phyloP scores from a whole-genome alignment of 2,329 filamentous ascomycete species.

The Sphaerulina populicola region DNA sequence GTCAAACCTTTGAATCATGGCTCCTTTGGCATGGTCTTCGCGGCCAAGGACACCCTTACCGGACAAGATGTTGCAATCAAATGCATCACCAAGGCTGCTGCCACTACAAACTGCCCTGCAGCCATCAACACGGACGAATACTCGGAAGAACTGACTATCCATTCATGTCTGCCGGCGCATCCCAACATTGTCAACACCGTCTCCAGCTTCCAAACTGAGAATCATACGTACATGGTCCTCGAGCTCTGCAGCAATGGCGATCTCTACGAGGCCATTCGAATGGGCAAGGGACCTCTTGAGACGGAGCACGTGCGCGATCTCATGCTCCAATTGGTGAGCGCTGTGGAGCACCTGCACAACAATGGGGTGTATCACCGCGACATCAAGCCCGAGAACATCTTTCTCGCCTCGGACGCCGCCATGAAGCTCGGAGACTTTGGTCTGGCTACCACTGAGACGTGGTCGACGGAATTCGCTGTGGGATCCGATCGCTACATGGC shows the following conservation, averaged over 20 bases:
- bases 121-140: slow-evolving; percentile 71
- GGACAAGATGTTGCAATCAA: slow-evolving; percentile 86
- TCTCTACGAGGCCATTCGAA: slow-evolving; percentile 92
- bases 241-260: slow-evolving; percentile 95
- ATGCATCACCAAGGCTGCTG: slow-evolving; percentile 77
- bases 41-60: slow-evolving; percentile 71
- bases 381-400: slow-evolving; percentile 99
- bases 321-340: slow-evolving; percentile 88
- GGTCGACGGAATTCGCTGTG: slow-evolving; percentile 87
- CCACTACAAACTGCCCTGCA: slow-evolving; percentile 51
- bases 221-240: slow-evolving; percentile 83
- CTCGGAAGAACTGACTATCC: slow-evolving; percentile 71
- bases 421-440: slow-evolving; percentile 98
- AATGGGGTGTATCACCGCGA: slow-evolving; percentile 93
- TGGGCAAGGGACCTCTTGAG: slow-evolving; percentile 77
- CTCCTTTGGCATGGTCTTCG: slow-evolving; percentile 97
- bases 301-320: slow-evolving; percentile 95
- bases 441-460: slow-evolving; percentile 77
- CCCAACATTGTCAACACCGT: slow-evolving; percentile 90
- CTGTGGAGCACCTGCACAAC: slow-evolving; percentile 80
- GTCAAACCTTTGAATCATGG: slow-evolving; percentile 94
- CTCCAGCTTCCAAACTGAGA: slow-evolving; percentile 82
- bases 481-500: slow-evolving; percentile 99
- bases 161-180: slow-evolving; percentile 69
- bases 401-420: slow-evolving; percentile 72